phyloP scores from a whole-genome alignment of 306 rosid species.

The Fagus sylvatica region DNA sequence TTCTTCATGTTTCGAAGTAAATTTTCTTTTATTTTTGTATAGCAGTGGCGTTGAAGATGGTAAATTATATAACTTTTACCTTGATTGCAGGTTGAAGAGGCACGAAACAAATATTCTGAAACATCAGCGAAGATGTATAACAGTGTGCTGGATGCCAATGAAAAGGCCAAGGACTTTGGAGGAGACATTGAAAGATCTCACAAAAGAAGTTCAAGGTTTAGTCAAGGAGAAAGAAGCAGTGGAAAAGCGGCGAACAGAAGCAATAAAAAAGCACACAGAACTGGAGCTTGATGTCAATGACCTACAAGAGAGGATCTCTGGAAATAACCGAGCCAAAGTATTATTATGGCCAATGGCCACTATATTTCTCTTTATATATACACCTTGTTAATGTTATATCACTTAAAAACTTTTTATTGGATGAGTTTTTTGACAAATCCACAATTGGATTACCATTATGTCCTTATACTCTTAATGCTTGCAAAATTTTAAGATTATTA shows the following conservation, averaged over 20 bases:
- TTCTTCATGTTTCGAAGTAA: background rate
- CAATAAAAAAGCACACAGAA: slow-evolving; percentile 72
- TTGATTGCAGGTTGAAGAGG: slow-evolving; percentile 75
- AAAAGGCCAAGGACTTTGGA: slow-evolving; percentile 83
- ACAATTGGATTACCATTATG: too few species aligned
- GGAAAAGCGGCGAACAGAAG: slow-evolving; percentile 68
- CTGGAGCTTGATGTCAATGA: slow-evolving; percentile 95
- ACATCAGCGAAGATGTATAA: slow-evolving; percentile 76
- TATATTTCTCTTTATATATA: background rate
- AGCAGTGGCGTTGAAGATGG: background rate
- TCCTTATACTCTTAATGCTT: too few species aligned
- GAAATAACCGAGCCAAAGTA: slow-evolving; percentile 65
- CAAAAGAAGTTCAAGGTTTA: slow-evolving; percentile 77
- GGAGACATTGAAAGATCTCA: slow-evolving; percentile 70
- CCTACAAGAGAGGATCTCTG: slow-evolving; percentile 73
- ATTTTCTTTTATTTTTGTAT: background rate
- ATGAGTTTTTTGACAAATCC: too few species aligned
- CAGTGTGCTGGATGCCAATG: slow-evolving; percentile 90
- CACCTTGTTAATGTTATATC: too few species aligned
- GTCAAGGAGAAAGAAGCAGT: slow-evolving; percentile 79
- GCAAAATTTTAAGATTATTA: too few species aligned
- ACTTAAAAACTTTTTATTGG: too few species aligned
- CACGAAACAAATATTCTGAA: slow-evolving; percentile 77
- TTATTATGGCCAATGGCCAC: background rate
- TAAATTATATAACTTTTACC: slow-evolving; percentile 10